Percentiles rank a stretch among this genome's conserved stretches.
phyloP scores from a whole-genome alignment of 805 yeast species.

The Pachysolen tannophilus region DNA sequence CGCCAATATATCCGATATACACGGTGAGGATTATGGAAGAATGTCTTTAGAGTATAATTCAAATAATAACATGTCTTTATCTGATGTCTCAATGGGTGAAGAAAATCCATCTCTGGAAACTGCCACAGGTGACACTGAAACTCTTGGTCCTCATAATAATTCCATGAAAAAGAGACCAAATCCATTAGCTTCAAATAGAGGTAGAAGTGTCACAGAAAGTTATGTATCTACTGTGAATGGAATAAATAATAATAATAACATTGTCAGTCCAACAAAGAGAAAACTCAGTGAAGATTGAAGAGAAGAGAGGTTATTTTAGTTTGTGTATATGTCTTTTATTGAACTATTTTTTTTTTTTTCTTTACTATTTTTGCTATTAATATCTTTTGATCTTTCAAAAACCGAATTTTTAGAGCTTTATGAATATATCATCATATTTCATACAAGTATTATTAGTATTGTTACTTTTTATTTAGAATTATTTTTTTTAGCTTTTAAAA shows the following conservation, averaged over 20 bases:
- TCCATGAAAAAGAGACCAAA: constrained; percentile 7
- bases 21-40: constrained; percentile 10
- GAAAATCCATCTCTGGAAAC: too few species aligned
- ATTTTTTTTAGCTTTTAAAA: too few species aligned
- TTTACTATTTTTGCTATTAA: not conserved
- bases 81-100: too few species aligned
- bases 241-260: not conserved
- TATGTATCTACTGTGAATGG: constrained; percentile 2
- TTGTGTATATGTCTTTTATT: not conserved
- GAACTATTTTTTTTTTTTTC: not conserved
- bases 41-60: too few species aligned
- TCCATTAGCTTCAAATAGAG: not conserved
- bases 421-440: too few species aligned
- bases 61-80: too few species aligned
- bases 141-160: too few species aligned
- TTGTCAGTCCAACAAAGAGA: constrained; percentile 6
- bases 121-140: too few species aligned
- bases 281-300: constrained; percentile 5
- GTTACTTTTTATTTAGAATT: too few species aligned
- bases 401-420: too few species aligned
- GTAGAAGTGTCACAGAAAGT: constrained; percentile 6
- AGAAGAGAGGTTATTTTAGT: not conserved
- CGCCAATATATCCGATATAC: constrained; percentile 7
- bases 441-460: too few species aligned
- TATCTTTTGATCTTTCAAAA: not conserved